phyloP scores from a whole-genome alignment of 352 stramenopile genomes.

The Porosira glacialis region DNA sequence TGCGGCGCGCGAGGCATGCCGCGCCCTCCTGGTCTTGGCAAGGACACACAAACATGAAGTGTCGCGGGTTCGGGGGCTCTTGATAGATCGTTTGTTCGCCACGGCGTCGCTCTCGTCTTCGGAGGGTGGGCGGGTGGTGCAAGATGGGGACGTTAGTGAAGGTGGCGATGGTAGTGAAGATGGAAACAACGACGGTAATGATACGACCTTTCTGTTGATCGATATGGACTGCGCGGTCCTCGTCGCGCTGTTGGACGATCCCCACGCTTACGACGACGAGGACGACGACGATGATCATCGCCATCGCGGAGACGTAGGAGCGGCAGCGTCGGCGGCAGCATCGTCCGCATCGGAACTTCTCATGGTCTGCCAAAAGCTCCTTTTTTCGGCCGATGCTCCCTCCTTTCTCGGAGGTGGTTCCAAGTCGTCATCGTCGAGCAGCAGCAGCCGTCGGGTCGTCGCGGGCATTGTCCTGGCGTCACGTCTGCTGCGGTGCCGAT shows the following conservation, averaged over 20 bases:
- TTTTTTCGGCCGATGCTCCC: constrained; percentile 19
- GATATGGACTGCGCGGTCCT: constrained; percentile 42
- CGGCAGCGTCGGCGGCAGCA: background rate
- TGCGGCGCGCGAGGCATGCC: constrained; percentile 28
- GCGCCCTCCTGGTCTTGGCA: constrained; percentile 30
- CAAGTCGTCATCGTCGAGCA: constrained; percentile 3
- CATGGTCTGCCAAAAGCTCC: constrained; percentile 45
- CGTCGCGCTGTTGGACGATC: constrained; percentile 23
- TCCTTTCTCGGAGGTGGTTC: too few species aligned
- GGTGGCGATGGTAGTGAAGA: background rate
- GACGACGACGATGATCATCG: background rate
- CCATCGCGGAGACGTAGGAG: background rate
- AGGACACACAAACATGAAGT: constrained; percentile 9
- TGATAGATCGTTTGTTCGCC: constrained; percentile 33
- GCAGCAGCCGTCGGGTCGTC: constrained; percentile 19
- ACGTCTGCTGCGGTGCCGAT: constrained; percentile 28
- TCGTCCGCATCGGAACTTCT: constrained; percentile 27
- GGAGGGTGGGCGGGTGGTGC: too few species aligned
- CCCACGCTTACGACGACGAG: too few species aligned
- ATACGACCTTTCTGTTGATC: constrained; percentile 28
- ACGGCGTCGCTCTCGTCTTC: constrained; percentile 18
- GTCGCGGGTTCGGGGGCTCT: constrained; percentile 12
- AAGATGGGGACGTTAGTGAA: too few species aligned
- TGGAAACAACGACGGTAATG: constrained; percentile 3
- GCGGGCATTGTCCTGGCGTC: constrained; percentile 36